Evolutionary conservation across 1,284 basidiomycete species (phyloP).

Genomic region (Singerocomus rubriflavus): DNA sequence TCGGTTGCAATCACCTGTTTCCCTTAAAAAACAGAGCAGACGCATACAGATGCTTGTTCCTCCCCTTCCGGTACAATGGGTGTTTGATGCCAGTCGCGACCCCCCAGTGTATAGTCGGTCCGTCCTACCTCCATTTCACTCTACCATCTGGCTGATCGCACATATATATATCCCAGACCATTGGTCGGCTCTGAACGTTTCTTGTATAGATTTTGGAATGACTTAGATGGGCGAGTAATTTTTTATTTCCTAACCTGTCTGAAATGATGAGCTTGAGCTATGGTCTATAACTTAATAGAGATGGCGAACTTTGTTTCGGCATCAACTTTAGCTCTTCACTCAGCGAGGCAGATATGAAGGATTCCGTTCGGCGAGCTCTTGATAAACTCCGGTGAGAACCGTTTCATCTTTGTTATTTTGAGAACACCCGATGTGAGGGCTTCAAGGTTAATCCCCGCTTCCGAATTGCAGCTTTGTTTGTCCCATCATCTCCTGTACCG

Average conservation of each 20-base stretch:
- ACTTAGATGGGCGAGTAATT: constrained; percentile 15
- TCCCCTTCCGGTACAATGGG: constrained; percentile 7
- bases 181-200: constrained; percentile 20
- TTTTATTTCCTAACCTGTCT: not conserved
- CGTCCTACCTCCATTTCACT: not conserved
- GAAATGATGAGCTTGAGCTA: not conserved
- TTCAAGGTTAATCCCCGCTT: not conserved
- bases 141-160: not conserved
- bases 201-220: constrained; percentile 16
- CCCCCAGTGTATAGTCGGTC: constrained; percentile 20
- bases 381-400: constrained; percentile 21
- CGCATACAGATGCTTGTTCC: no score
- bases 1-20: no score
- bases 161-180: constrained; percentile 1
- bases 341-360: constrained; percentile 5
- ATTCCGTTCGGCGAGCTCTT: constrained; percentile 15
- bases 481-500: constrained; percentile 18
- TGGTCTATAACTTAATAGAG: constrained; percentile 4
- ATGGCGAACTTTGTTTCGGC: constrained; percentile 16
- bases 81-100: constrained; percentile 8
- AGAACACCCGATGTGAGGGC: not conserved
- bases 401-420: not conserved
- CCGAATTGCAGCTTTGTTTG: constrained; percentile 17
- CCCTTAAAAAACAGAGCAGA: no score
- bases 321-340: constrained; percentile 14